Percentiles rank a stretch among this genome's conserved stretches.
Conservation (phyloP, 2,329 filamentous ascomycete species). For the Diaporthe sp. region DNA sequence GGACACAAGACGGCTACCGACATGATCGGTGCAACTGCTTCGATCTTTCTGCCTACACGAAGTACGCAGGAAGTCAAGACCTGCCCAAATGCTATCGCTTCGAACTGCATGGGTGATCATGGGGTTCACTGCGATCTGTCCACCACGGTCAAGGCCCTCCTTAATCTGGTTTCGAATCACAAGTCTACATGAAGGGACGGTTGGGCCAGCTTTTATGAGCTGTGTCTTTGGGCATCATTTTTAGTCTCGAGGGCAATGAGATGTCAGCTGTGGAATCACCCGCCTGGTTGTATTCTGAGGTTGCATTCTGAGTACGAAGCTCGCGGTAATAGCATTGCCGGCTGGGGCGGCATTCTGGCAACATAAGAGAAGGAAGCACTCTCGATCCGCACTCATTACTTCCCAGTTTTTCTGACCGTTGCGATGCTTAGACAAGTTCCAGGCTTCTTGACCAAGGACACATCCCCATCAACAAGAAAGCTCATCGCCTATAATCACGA, state of each 20-base stretch:
- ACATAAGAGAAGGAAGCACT: neutral
- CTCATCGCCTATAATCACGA: slow-evolving; percentile 20
- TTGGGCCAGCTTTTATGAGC: neutral
- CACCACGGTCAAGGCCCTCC: neutral
- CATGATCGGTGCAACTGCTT: neutral
- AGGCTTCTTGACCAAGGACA: neutral
- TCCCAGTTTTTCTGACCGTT: neutral
- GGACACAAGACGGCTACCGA: neutral
- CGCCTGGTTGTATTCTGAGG: neutral
- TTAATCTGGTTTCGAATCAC: neutral
- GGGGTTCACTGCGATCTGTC: neutral
- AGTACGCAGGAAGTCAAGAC: neutral
- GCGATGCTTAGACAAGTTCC: neutral
- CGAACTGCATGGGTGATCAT: neutral
- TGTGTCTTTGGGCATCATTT: neutral
- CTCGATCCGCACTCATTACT: neutral
- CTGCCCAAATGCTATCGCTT: neutral
- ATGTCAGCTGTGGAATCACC: neutral
- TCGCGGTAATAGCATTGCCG: neutral
- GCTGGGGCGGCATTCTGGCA: neutral
- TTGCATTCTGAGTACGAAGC: slow-evolving; percentile 3
- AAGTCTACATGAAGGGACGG: neutral
- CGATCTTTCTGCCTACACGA: neutral
- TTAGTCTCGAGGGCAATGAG: neutral
- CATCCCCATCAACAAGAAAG: neutral